Evolutionary conservation across 73 alveolate genomes (phyloP).

Genomic region (Symbiodinium natans): DNA sequence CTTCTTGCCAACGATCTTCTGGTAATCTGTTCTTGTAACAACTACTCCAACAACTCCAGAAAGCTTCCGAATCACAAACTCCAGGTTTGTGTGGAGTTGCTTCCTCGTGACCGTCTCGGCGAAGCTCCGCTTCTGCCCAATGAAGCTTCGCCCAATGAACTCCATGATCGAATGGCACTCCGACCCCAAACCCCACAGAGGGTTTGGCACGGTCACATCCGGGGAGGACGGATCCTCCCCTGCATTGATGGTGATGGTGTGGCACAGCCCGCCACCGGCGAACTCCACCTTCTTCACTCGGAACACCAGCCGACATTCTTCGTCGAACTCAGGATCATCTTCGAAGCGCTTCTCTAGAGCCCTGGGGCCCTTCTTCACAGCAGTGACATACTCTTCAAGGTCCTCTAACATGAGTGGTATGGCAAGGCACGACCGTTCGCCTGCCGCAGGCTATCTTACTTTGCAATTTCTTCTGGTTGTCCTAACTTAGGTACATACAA

Average conservation of each 20-base stretch:
- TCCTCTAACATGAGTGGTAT: no score
- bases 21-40: constrained; percentile 8
- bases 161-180: not conserved
- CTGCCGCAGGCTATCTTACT: no score
- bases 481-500: no score
- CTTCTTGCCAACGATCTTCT: constrained; percentile 21
- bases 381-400: not conserved
- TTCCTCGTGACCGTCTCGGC: constrained; percentile 8
- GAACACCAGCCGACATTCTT: not conserved
- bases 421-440: no score
- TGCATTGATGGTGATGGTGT: not conserved
- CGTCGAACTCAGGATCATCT: not conserved
- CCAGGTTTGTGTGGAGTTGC: not conserved
- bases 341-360: constrained; percentile 4
- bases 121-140: not conserved
- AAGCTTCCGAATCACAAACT: constrained; percentile 23
- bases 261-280: not conserved
- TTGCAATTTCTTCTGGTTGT: no score
- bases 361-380: constrained; percentile 3
- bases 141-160: not conserved
- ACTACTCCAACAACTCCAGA: constrained; percentile 14
- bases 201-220: constrained; percentile 27
- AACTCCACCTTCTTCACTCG: constrained; percentile 16
- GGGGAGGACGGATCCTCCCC: constrained; percentile 37
- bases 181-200: not conserved